Evolutionary conservation across 2,329 filamentous ascomycete species (phyloP), one percentile per base, ranked within the genome.

Genomic region (Aspergillus hiratsukae): DNA sequence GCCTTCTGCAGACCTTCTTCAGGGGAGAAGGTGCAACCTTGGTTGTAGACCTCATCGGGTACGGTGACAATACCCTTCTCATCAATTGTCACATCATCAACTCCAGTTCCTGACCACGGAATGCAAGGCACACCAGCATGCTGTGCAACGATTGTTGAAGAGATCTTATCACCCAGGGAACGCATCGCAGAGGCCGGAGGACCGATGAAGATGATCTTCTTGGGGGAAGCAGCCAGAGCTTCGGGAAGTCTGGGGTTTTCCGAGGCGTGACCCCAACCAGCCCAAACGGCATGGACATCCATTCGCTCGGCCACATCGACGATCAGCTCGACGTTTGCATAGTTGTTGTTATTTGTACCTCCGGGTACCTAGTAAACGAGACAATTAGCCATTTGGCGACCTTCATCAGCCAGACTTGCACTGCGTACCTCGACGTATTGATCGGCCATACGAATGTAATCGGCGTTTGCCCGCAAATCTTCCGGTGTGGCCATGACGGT

Each of bases 341-440:
- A 99, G 79, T 99, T 99, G 87, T 99, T 96, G 84, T 99, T 99
- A 81, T 99, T 99, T 61, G 94, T 99, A 72, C 94, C 94, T 71
- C 94, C 94, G 35, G 94, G 94, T 60, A 99, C 93, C 81, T 83
- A 68, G 60, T 14, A 28, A 62, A 28, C 14, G 25, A 29, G 3
- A 10, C 19, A 45, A 49, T 17, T n/a, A 29, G 28, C 54, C 48
- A 53, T 23, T 37, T 37, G 31, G 41, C 11, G 7, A 8, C 28
- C 46, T 5, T 35, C 46, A 17, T 19, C 11, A 6, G 23, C 23
- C 10, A 48, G 14, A 25, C n/a, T 27, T 10, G 14, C 27, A 51
- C 50, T 52, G 66, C 78, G 53, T 73, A 84, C 82, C 80, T 99
- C 94, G 67, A 99, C 94, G 76, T 99, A 99, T 83, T 97, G 91